Base-by-base conservation (phyloP, 495 filamentous ascomycete species). In the Penicillium tannophilum region DNA sequence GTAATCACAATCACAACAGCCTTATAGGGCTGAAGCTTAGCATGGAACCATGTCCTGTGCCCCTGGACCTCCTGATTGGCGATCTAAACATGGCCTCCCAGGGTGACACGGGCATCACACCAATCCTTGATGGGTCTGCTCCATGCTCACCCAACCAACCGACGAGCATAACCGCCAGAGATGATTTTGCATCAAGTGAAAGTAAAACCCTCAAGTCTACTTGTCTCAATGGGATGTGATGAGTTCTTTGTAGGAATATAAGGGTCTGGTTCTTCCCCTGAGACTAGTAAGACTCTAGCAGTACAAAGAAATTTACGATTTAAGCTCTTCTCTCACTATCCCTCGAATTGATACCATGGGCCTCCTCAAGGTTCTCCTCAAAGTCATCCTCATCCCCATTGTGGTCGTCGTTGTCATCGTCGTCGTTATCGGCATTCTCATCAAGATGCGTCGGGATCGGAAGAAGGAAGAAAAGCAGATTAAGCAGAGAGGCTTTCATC, bases 341-440 rank as follows among this genome's bases (percentile, higher is more conserved):
- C 9, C 11, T 3, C 14, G 26, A 8, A 6, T 42, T 75, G 31
- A 86, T 63, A 46, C 26, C n/a, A 24, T 90, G 68, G 3, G 71
- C 63, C 20, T 69, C 60, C 9, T 89, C 66, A 5, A 85, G 79
- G 8, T 85, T 61, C 62, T 90, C 88, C 55, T 90, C 87, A 2
- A 88, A 69, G 3, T 67, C 62, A 3, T 76, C 66, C 55, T 84
- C 46, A 58, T 66, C 24, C 64, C 64, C 0, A 50, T 66, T 7
- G 51, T 56, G 41, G n/a, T 61, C 9, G 7, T 66, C 50, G 10
- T 56, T 3, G 35, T 63, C 20, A 23, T 61, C 33, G 39, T 39
- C 17, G 31, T 50, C 17, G 41, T 58, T 11, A 52, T 49, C 14
- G 39, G 50, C 14, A 45, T 63, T 33, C n/a, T 58, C 19, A 51